Evolutionary conservation across 495 filamentous ascomycete genomes (phyloP).

Genomic region (Friedmanniomyces simplex): DNA sequence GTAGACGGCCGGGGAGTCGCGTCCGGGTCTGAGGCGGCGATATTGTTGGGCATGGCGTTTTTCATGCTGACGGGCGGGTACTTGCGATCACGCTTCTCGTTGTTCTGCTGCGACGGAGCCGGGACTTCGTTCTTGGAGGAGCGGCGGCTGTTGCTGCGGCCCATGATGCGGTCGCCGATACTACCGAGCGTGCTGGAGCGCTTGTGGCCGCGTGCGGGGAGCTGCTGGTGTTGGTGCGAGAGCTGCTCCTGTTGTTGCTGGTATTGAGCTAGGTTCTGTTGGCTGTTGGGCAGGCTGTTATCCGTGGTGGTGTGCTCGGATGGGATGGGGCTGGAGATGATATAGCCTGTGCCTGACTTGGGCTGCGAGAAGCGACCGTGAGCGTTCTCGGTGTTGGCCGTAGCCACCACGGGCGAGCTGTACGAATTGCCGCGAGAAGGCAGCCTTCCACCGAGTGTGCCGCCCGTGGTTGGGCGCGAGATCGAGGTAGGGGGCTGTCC

Average conservation of each 20-base stretch:
- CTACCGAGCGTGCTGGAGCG: constrained; percentile 82
- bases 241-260: constrained; percentile 29
- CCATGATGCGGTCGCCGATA: constrained; percentile 66
- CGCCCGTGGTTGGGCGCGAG: constrained; percentile 67
- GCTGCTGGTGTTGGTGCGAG: constrained; percentile 36
- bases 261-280: constrained; percentile 36
- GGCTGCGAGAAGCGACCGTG: constrained; percentile 87
- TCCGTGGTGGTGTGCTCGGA: constrained; percentile 3
- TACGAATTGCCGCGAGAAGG: constrained; percentile 75
- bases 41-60: constrained; percentile 51
- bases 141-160: constrained; percentile 69
- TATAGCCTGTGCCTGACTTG: constrained; percentile 52
- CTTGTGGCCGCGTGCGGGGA: constrained; percentile 53
- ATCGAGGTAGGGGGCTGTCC: constrained; percentile 36
- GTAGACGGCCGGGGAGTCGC: constrained; percentile 58
- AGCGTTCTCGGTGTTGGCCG: constrained; percentile 79
- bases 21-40: constrained; percentile 52
- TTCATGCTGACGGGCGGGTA: constrained; percentile 29
- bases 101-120: constrained; percentile 26
- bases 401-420: constrained; percentile 76
- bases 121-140: constrained; percentile 29
- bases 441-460: constrained; percentile 59
- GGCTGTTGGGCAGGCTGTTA: constrained; percentile 9
- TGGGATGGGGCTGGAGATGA: constrained; percentile 60
- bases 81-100: constrained; percentile 28